These are phyloP conservation scores for Pestalotiopsis fici DNA, from an alignment of 2,329 filamentous ascomycete species.

Conservation along the genomic window DNA sequence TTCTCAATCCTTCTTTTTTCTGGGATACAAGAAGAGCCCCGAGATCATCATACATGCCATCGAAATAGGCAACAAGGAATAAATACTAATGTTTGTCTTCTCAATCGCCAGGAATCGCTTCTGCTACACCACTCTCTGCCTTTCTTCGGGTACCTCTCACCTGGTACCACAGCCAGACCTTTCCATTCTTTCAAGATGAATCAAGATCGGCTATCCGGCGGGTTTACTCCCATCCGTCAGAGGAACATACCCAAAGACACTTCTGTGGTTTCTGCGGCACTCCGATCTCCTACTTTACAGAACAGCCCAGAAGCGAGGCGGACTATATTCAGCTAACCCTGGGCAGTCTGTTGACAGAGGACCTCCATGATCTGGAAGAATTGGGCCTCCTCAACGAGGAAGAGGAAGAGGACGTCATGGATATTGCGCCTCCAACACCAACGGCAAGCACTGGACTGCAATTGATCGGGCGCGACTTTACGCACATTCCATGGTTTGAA, in stretches of 20 bases:
- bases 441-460: slow-evolving; percentile 33
- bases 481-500: slow-evolving; percentile 85
- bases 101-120: slow-evolving; percentile 57
- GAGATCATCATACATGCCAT: neutral
- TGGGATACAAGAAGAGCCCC: neutral
- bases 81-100: neutral
- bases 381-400: slow-evolving; percentile 68
- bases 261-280: slow-evolving; percentile 95
- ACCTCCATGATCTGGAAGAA: slow-evolving; percentile 73
- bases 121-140: slow-evolving; percentile 73
- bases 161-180: slow-evolving; percentile 78
- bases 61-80: neutral
- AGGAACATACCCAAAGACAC: slow-evolving; percentile 65
- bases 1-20: no score
- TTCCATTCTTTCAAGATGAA: slow-evolving; percentile 79
- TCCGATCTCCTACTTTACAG: slow-evolving; percentile 80
- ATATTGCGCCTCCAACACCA: slow-evolving; percentile 25
- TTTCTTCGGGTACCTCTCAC: slow-evolving; percentile 81
- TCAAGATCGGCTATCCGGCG: slow-evolving; percentile 66
- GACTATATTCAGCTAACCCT: slow-evolving; percentile 80
- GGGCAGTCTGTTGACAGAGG: slow-evolving; percentile 72
- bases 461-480: slow-evolving; percentile 56
- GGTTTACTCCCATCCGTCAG: slow-evolving; percentile 62
- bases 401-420: slow-evolving; percentile 25
- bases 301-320: slow-evolving; percentile 68